These are phyloP conservation scores for Pythium folliculosum DNA, from an alignment of 352 stramenopile genomes.

Conservation along the genomic window DNA sequence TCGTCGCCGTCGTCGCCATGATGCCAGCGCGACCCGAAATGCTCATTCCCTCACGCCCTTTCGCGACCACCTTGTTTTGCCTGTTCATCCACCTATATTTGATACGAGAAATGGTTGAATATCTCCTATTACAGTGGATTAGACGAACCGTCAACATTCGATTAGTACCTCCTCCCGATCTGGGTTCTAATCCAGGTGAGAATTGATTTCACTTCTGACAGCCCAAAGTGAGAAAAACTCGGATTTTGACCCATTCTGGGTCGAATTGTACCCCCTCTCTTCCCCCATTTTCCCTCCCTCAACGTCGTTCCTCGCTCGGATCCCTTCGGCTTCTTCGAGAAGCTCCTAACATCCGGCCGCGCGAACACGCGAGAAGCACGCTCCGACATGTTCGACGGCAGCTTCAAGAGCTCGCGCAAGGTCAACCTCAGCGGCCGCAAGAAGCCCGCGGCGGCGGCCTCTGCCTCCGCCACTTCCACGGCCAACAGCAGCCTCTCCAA, in stretches of 20 bases:
- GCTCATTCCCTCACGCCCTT: neutral
- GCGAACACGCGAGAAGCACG: neutral
- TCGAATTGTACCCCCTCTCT: too few species aligned
- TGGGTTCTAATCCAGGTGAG: too few species aligned
- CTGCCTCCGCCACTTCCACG: constrained; percentile 19
- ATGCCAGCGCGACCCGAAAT: neutral
- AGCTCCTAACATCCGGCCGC: too few species aligned
- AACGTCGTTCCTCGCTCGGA: too few species aligned
- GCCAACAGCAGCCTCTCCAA: constrained; percentile 41
- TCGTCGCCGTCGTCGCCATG: constrained; percentile 27
- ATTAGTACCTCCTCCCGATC: too few species aligned
- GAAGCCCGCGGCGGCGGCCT: constrained; percentile 34
- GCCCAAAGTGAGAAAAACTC: too few species aligned
- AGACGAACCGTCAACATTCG: too few species aligned
- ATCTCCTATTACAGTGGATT: too few species aligned
- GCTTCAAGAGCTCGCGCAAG: constrained; percentile 66
- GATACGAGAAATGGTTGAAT: neutral
- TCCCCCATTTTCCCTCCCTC: too few species aligned
- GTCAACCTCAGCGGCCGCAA: constrained; percentile 71
- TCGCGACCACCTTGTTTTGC: neutral
- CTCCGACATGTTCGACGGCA: constrained; percentile 66
- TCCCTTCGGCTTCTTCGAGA: too few species aligned
- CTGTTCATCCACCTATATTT: neutral
- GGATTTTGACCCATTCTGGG: too few species aligned
- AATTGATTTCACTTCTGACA: too few species aligned